Conservation (phyloP, 768 basidiomycete species). For the Hypholoma fasciculare region DNA sequence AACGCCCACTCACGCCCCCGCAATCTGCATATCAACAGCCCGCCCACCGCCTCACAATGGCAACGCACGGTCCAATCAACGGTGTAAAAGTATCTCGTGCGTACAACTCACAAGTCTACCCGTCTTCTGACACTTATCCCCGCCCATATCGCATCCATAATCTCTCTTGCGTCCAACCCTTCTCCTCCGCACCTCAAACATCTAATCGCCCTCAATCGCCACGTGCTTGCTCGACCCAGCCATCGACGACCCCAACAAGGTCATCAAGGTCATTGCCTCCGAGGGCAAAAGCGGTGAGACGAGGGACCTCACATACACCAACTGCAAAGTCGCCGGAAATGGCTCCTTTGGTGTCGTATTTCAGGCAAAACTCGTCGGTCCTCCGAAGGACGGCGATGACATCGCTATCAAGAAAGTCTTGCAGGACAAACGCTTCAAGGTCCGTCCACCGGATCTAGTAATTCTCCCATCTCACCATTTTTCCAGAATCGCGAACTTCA, state of each 20-base stretch:
- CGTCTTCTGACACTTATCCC: constrained; percentile 22
- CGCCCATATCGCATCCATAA: constrained; percentile 16
- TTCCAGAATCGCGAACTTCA: constrained; percentile 96
- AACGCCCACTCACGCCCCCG: constrained; percentile 9
- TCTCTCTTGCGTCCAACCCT: neutral
- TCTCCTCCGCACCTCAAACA: constrained; percentile 7
- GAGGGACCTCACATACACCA: constrained; percentile 89
- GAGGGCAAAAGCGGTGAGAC: constrained; percentile 93
- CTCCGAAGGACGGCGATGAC: constrained; percentile 68
- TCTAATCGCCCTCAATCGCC: constrained; percentile 37
- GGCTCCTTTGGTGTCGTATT: constrained; percentile 99
- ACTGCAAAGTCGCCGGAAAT: constrained; percentile 98
- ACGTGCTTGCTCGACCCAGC: constrained; percentile 39
- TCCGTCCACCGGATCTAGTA: constrained; percentile 38
- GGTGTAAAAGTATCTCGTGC: constrained; percentile 85
- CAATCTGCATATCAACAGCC: neutral
- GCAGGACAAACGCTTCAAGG: constrained; percentile 99
- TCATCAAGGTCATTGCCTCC: constrained; percentile 93
- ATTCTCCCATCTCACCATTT: constrained; percentile 6
- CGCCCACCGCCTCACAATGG: constrained; percentile 43
- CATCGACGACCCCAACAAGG: constrained; percentile 95
- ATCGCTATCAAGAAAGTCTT: constrained; percentile 99
- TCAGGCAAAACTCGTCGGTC: constrained; percentile 82
- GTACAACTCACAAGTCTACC: constrained; percentile 32
- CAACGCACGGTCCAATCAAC: constrained; percentile 81